Conservation (phyloP, 31 red algal species). For the Odonthalia washingtoniensis region DNA sequence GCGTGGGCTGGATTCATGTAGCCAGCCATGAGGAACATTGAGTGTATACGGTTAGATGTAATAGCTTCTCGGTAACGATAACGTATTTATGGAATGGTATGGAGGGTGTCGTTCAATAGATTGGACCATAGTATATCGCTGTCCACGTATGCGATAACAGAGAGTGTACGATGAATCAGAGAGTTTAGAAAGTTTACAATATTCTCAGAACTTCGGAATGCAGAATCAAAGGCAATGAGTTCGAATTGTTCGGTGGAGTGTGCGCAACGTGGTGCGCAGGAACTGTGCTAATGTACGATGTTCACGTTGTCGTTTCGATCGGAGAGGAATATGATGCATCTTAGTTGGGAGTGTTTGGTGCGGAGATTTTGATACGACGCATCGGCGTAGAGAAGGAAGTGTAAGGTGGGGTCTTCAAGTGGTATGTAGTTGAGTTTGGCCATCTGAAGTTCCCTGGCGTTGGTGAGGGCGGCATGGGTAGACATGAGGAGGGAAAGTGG, state of each 20-base stretch:
- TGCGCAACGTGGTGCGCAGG: neutral
- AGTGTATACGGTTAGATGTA: neutral
- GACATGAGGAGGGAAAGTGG: neutral
- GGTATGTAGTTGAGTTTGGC: neutral
- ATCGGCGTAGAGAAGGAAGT: no score
- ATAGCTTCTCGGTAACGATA: neutral
- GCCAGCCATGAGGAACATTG: neutral
- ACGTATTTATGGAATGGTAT: neutral
- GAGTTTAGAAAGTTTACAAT: neutral
- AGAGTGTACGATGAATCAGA: neutral
- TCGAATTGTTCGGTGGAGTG: neutral
- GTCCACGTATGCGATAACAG: neutral
- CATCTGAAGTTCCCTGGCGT: neutral
- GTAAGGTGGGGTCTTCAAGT: neutral
- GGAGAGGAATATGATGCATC: neutral
- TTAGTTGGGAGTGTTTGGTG: neutral
- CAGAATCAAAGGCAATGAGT: neutral
- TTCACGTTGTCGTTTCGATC: neutral
- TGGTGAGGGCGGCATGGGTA: neutral
- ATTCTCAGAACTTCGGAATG: neutral
- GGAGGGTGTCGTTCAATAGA: neutral
- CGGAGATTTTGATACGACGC: neutral
- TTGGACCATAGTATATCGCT: neutral
- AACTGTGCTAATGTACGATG: neutral
- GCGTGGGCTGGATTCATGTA: neutral